Base-by-base conservation (phyloP, 108 stramenopile species). In the Cyclotella cryptica region DNA sequence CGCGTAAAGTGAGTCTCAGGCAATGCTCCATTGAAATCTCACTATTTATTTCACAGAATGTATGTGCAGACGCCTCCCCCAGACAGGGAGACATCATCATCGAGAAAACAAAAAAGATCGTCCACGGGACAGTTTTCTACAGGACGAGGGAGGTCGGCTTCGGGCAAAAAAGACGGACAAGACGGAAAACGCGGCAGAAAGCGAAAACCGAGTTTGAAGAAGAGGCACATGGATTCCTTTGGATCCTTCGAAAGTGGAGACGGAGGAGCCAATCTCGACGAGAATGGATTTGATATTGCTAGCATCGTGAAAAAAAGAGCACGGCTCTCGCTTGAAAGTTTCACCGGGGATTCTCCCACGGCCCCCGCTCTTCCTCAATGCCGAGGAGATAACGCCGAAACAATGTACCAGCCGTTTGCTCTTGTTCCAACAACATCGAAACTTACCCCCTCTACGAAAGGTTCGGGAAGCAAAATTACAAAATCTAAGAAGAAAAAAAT, bases 31-130 rank as follows among this genome's bases (percentile, higher is more conserved):
- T 29, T 54, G 10, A 14, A 45, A 45, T 13, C 10, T 45, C 13
- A 12, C 11, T 13, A 45, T 54, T 54, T 19, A 7, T 19, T 13
- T 10, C 26, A 8, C 40, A 64, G 90, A 58, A 87, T 91, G 72
- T 95, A 95, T 68, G 90, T 92, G 0, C 71, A 71, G 21, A 66
- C n/a, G n/a, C n/a, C 61, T 27, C 84, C 66, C 11, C 45, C 43
- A n/a, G 46, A 55, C 30, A 44, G 30, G 59, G 58, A 47, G 11
- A n/a, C n/a, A n/a, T n/a, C n/a, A n/a, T n/a, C n/a, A n/a, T 43
- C 19, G 11, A 72, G 51, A 71, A 26, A 21, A 19, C 61, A 10
- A n/a, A 71, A 28, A 60, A 49, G 74, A 60, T 6, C 4, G 3
- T 22, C 28, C 8, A 41, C 13, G 29, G 63, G 49, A 9, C 40